Evolutionary conservation across 495 filamentous ascomycete genomes (phyloP), one percentile per base, ranked within the genome.

Genomic region (Aspergillus diversus): DNA sequence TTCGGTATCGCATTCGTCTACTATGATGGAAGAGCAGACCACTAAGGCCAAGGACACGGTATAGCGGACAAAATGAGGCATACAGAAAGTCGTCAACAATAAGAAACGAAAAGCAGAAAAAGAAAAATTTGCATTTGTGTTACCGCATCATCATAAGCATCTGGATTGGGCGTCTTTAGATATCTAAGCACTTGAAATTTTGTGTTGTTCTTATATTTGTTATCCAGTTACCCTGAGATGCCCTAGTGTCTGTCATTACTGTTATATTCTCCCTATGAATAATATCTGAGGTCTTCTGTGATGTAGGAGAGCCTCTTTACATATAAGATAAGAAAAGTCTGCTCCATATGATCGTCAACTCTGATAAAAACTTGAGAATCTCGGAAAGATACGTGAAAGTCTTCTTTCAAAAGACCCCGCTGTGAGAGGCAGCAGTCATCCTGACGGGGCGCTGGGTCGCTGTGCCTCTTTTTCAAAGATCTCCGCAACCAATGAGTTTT

Each of bases 101-200:
- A 34, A 49, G 21, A 57, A 49, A 39, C 32, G 39, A 51, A 52
- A 53, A 27, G 47, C n/a, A 27, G 9, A 50, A 21, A 33, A 33
- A 58, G 51, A 6, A 63, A 57, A 55, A 35, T 52, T 27, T 50
- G 47, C n/a, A 50, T 50, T 50, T 17, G 16, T 50, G 17, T 27
- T 46, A 13, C 52, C 43, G 33, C 48, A 52, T 61, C 48, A 39
- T 27, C 49, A 59, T 33, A 21, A 61, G 61, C 61, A 66, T 66
- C 50, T 58, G 55, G 59, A 62, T 62, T 63, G 61, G 61, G 64
- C 50, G 63, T 69, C 63, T 42, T 54, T 54, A 31, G 16, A 37
- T 35, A 55, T 49, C 60, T 57, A 47, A 76, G 71, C 73, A 68
- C 63, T 68, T 65, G 72, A 67, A 66, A 71, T 75, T 69, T 48